phyloP scores from a whole-genome alignment of 495 filamentous ascomycete genomes.

The Hypoxylon trugodes region DNA sequence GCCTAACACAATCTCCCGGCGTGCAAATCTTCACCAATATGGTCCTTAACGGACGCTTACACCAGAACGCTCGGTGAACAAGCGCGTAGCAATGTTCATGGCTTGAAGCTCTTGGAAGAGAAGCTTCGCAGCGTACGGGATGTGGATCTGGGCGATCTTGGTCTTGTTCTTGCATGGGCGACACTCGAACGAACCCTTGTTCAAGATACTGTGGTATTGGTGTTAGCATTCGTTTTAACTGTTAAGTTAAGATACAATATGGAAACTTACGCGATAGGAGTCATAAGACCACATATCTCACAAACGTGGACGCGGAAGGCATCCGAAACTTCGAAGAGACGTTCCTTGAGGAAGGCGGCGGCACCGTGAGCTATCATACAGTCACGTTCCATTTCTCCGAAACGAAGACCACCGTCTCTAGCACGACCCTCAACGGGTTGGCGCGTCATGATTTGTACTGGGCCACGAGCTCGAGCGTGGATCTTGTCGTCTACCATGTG shows the following conservation, averaged over 20 bases:
- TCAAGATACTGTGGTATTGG: conserved; percentile 74
- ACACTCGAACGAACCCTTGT: conserved; percentile 94
- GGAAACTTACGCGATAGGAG: conserved; percentile 90
- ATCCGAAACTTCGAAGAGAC: conserved; percentile 95
- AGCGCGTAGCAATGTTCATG: conserved; percentile 97
- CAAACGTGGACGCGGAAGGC: conserved; percentile 99
- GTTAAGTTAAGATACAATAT: not conserved
- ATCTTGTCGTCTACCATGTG: conserved; percentile 99
- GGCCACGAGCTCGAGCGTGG: conserved; percentile 93
- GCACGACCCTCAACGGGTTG: conserved; percentile 99
- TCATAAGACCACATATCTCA: conserved; percentile 99
- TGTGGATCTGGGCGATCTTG: conserved; percentile 93
- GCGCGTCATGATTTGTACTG: conserved; percentile 94
- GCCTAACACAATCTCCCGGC: not conserved
- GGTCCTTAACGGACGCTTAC: conserved; percentile 66
- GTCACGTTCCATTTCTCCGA: conserved; percentile 99
- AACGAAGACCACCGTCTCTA: conserved; percentile 95
- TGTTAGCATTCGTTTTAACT: conserved; percentile 39
- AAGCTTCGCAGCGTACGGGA: conserved; percentile 97
- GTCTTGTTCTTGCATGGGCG: conserved; percentile 98
- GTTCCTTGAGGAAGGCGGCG: conserved; percentile 94
- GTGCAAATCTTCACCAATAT: not conserved
- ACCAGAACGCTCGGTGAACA: conserved; percentile 89
- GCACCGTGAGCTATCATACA: conserved; percentile 99
- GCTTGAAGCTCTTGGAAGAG: conserved; percentile 97